Evolutionary conservation across 805 yeast genomes (phyloP), one percentile per base, ranked within the genome.

Genomic region (Wickerhamiella kurtzmanii): DNA sequence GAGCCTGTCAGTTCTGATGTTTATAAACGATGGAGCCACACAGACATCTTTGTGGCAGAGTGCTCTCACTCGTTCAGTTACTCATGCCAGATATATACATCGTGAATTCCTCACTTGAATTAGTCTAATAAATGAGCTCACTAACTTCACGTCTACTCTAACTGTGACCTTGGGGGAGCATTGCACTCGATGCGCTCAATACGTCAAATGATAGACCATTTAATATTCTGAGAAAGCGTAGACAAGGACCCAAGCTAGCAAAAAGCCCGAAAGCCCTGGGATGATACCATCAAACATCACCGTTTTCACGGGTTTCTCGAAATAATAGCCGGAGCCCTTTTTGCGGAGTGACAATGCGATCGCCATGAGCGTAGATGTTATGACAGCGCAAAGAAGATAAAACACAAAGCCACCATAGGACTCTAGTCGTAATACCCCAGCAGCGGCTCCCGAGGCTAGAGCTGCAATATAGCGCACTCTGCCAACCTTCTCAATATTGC

Each of bases 351-450:
- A 18, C 1, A 35, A 8, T 15, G 46, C 18, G 6, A 50, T 21
- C 19, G 53, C 21, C 19, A 48, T 41, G 13, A 69, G 15, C 50
- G 69, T 65, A 2, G 68, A 58, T 1, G 52, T 44, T 20, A 49
- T 46, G 11, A 37, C 22, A 35, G 28, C 37, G 0, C 25, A 8
- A 1, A 60, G 51, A 1, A 69, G 16, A 50, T 73, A 76, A 54
- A 72, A 68, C 2, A 58, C 50, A 48, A 77, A 64, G 13, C 82
- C 82, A 17, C 61, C 39, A 18, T 67, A 49, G 2, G 79, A 70
- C 49, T 75, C 74, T 20, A 76, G 62, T 48, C 70, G 70, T 22
- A 77, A 56, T 25, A 76, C 69, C 3, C 82, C 83, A 15, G 77
- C 75, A 17, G 72, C 72, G 2, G 72, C 56, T 13, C 83, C 83